Evolutionary conservation across 2,329 filamentous ascomycete genomes (phyloP).

Genomic region (Leptographium radiaticola): DNA sequence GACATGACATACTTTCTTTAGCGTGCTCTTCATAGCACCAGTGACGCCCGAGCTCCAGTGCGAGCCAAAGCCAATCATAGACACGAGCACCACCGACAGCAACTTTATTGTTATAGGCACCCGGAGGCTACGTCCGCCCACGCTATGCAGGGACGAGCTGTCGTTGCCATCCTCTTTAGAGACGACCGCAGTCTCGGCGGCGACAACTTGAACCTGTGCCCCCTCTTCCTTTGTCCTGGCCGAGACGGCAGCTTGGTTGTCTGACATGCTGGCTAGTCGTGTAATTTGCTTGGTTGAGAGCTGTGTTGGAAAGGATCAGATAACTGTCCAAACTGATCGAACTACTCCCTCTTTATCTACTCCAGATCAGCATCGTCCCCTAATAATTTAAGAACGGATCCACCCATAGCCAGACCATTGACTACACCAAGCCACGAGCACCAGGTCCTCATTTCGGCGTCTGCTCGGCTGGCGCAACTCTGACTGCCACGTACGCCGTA

Average conservation of each 20-base stretch:
- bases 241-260: not conserved
- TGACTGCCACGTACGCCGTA: not conserved
- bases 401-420: too few species aligned
- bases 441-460: not conserved
- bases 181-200: not conserved
- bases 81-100: slow-evolving; percentile 7
- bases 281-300: too few species aligned
- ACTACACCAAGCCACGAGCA: not conserved
- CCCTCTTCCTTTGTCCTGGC: not conserved
- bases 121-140: not conserved
- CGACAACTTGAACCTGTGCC: not conserved
- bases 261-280: not conserved
- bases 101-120: slow-evolving; percentile 7
- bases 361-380: not conserved
- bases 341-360: not conserved
- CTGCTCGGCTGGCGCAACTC: not conserved
- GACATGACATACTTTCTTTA: slow-evolving; percentile 5
- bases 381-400: not conserved
- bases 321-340: not conserved
- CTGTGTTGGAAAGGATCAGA: not conserved
- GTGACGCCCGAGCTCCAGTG: slow-evolving; percentile 11
- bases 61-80: slow-evolving; percentile 8
- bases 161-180: not conserved
- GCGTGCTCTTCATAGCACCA: slow-evolving; percentile 9
- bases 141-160: not conserved